A percentile compares a stretch with the other conserved stretches of the same genome.
These are phyloP conservation scores for Leptographium flavum DNA, from an alignment of 2,329 filamentous ascomycete species.

Conservation along the genomic window DNA sequence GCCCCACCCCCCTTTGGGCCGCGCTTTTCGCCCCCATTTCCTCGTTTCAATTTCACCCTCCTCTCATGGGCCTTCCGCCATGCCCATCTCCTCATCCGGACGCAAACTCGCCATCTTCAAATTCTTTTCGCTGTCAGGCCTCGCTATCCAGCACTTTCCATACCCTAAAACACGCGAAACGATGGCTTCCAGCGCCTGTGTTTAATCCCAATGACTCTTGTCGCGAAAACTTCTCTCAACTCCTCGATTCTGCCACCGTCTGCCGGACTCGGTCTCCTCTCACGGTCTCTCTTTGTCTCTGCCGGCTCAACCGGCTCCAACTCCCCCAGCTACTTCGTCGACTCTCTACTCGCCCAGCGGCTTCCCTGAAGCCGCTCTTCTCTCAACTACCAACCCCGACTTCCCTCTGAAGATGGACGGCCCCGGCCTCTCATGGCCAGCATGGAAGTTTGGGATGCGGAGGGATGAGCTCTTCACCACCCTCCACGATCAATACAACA, in stretches of 20 bases:
- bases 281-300: too few relatives aligned
- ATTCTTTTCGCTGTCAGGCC: too few relatives aligned
- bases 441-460: constrained; percentile 51
- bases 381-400: background rate
- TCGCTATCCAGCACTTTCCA: too few relatives aligned
- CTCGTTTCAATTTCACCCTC: too few relatives aligned
- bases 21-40: background rate
- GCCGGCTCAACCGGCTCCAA: too few relatives aligned
- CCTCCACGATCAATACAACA: constrained; percentile 47
- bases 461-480: constrained; percentile 41
- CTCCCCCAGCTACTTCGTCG: background rate
- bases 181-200: too few relatives aligned
- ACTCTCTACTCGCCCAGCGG: background rate
- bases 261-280: background rate
- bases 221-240: background rate
- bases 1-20: background rate
- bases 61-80: too few relatives aligned
- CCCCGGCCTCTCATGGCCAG: constrained; percentile 37
- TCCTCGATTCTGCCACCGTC: background rate
- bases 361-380: too few relatives aligned
- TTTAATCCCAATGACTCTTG: too few relatives aligned
- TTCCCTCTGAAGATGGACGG: constrained; percentile 34
- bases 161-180: background rate
- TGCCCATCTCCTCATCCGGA: too few relatives aligned
- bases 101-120: too few relatives aligned